Evolutionary conservation across 192 early-diverging fungal genomes (phyloP).

Genomic region (Backusella luteola): DNA sequence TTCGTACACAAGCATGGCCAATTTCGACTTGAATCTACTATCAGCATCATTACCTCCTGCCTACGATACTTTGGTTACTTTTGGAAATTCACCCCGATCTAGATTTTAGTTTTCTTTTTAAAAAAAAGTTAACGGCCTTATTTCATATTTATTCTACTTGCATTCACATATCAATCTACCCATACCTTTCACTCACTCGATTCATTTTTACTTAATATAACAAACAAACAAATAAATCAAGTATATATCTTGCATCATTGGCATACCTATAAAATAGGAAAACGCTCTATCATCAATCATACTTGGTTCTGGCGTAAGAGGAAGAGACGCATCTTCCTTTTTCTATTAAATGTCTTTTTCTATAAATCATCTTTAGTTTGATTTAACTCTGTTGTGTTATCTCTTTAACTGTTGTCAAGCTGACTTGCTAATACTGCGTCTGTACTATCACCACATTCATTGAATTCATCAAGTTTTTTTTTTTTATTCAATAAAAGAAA

Average conservation of each 20-base stretch:
- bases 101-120: neutral
- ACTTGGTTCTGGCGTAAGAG: neutral
- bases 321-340: neutral
- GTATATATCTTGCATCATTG: neutral
- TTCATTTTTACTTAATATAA: neutral
- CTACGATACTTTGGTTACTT: neutral
- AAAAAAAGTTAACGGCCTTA: neutral
- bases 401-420: too few species aligned
- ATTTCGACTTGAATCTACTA: neutral
- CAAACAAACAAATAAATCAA: neutral
- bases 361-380: too few species aligned
- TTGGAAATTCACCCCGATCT: neutral
- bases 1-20: conserved; percentile 13
- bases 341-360: too few species aligned
- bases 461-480: too few species aligned
- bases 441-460: too few species aligned
- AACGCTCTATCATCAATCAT: neutral
- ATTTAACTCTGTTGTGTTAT: too few species aligned
- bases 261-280: neutral
- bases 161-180: neutral
- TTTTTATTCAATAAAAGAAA: too few species aligned
- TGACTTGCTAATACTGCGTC: too few species aligned
- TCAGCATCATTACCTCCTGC: neutral
- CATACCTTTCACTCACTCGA: neutral
- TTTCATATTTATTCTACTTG: neutral